phyloP scores from a whole-genome alignment of 106 monocot genomes.

The Ottelia alismoides region DNA sequence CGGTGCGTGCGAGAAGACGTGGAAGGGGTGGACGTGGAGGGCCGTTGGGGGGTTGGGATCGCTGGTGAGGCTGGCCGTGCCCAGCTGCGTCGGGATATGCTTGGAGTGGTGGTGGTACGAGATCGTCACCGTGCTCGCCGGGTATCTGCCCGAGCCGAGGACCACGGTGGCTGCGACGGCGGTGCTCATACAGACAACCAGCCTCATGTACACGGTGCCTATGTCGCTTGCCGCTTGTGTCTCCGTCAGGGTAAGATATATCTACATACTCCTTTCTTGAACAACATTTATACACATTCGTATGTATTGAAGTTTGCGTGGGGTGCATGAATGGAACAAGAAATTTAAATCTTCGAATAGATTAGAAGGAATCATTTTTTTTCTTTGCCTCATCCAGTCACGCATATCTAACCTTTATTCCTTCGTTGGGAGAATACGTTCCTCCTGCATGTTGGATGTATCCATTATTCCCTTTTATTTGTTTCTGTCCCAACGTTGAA shows the following conservation, averaged over 20 bases:
- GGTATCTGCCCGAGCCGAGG: conserved; percentile 74
- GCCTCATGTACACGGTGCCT: conserved; percentile 87
- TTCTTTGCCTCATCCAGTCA: too few species aligned
- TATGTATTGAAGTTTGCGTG: too few species aligned
- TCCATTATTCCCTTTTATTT: too few species aligned
- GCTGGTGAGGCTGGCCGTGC: conserved; percentile 57
- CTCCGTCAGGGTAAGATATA: conserved; percentile 68
- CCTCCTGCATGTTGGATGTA: too few species aligned
- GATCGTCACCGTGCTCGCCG: conserved; percentile 83
- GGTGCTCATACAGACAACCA: conserved; percentile 90
- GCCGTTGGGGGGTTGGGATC: conserved; percentile 20
- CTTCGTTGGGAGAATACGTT: too few species aligned
- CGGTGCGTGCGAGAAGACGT: conserved; percentile 32
- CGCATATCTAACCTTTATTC: too few species aligned
- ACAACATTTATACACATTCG: too few species aligned
- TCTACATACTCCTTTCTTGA: too few species aligned
- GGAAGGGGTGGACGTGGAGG: conserved; percentile 47
- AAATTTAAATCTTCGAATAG: too few species aligned
- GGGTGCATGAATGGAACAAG: too few species aligned
- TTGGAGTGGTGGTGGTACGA: conserved; percentile 99
- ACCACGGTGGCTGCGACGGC: conserved; percentile 65
- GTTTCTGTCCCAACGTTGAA: too few species aligned
- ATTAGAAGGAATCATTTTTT: too few species aligned
- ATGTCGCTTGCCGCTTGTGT: conserved; percentile 86
- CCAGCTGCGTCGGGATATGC: conserved; percentile 76